Conservation (phyloP, 768 basidiomycete species). For the Boletus eberwhitei region DNA sequence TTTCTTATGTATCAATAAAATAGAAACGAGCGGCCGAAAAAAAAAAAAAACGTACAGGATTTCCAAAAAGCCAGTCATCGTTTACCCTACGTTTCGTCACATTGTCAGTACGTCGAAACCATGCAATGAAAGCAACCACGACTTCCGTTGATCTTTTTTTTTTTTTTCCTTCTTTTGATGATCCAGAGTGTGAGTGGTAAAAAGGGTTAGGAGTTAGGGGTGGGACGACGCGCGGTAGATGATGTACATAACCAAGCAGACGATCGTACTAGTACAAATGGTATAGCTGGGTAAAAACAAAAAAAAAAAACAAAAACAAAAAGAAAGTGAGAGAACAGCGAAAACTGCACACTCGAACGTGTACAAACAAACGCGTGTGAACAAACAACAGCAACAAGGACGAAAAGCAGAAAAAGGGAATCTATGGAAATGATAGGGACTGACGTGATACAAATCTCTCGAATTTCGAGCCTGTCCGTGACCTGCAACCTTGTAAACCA, state of each 20-base stretch:
- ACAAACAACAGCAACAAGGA: conserved; percentile 11
- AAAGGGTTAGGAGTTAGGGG: not conserved
- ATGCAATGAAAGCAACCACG: not conserved
- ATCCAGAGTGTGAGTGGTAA: not conserved
- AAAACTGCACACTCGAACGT: not conserved
- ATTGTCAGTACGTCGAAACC: not conserved
- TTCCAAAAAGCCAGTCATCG: not conserved
- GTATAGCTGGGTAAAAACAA: conserved; percentile 12
- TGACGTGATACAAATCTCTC: conserved; percentile 7
- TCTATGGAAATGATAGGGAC: conserved; percentile 12
- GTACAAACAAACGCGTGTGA: conserved; percentile 9
- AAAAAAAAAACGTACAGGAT: too few relatives aligned
- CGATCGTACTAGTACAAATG: conserved; percentile 17
- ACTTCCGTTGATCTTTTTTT: not conserved
- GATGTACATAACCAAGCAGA: conserved; percentile 19
- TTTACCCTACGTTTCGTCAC: not conserved
- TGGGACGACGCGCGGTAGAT: not conserved
- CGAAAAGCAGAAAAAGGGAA: conserved; percentile 3
- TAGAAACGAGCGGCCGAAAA: not conserved
- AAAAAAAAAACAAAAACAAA: not conserved
- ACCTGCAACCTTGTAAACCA: not conserved
- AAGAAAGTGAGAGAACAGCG: not conserved
- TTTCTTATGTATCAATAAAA: too few relatives aligned
- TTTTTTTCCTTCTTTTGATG: not conserved
- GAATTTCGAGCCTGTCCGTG: not conserved